These are phyloP conservation scores for Suhomyces canberraensis DNA, from an alignment of 805 yeast genomes.

Conservation along the genomic window DNA sequence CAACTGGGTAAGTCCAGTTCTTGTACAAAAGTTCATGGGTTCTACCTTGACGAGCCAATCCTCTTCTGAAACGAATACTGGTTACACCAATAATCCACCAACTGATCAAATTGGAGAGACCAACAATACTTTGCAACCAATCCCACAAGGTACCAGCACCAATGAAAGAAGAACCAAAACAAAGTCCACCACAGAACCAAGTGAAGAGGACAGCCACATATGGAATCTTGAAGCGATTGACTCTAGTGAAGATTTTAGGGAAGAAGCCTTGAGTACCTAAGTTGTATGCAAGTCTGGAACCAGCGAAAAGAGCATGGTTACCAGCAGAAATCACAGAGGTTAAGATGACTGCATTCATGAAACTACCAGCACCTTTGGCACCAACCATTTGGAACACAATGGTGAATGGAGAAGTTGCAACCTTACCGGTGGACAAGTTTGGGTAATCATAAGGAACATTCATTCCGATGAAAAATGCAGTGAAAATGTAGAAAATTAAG, in stretches of 20 bases:
- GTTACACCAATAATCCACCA: constrained; percentile 50
- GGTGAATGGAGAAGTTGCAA: constrained; percentile 40
- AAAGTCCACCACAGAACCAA: constrained; percentile 53
- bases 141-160: constrained; percentile 53
- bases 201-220: constrained; percentile 49
- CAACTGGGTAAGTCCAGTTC: constrained; percentile 53
- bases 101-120: constrained; percentile 50
- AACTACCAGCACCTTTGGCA: constrained; percentile 39
- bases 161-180: constrained; percentile 57
- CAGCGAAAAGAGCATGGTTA: constrained; percentile 52
- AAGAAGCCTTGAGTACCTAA: constrained; percentile 49
- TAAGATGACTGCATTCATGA: constrained; percentile 53
- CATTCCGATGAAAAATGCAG: constrained; percentile 41
- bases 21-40: constrained; percentile 38
- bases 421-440: constrained; percentile 22
- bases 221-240: constrained; percentile 45
- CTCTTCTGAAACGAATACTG: constrained; percentile 48
- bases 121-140: constrained; percentile 52
- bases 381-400: constrained; percentile 43
- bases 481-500: constrained; percentile 31
- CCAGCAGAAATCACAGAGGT: constrained; percentile 55
- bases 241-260: constrained; percentile 41
- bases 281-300: constrained; percentile 47
- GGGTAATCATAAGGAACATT: constrained; percentile 41
- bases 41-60: constrained; percentile 42